A percentile compares a stretch with the other conserved stretches of the same genome.
Evolutionary conservation across 2,329 filamentous ascomycete species (phyloP).

Genomic region (Pestalotiopsis sp.): DNA sequence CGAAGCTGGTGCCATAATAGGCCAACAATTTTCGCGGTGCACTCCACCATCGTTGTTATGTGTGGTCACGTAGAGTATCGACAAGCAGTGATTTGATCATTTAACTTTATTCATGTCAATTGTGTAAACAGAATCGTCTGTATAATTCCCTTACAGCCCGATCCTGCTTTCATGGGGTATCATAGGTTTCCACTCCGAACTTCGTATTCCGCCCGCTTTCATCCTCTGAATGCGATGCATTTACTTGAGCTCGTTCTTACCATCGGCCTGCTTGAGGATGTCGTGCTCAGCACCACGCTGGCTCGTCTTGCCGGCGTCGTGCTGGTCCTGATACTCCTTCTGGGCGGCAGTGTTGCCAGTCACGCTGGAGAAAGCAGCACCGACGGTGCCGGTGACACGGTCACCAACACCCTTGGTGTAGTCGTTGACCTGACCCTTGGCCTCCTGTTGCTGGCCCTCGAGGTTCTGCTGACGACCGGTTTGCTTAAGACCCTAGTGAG

Average conservation of each 20-base stretch:
- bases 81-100: neutral
- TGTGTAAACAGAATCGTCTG: neutral
- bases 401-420: conserved; percentile 67
- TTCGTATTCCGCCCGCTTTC: neutral
- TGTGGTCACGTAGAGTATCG: neutral
- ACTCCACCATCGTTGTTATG: too few species aligned
- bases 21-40: too few species aligned
- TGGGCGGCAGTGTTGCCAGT: conserved; percentile 71
- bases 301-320: conserved; percentile 81
- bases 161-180: conserved; percentile 1
- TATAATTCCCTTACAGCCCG: neutral
- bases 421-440: conserved; percentile 79
- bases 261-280: conserved; percentile 71
- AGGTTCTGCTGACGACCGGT: conserved; percentile 78
- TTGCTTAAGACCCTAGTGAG: conserved; percentile 64
- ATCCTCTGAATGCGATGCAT: neutral
- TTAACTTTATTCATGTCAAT: neutral
- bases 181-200: neutral
- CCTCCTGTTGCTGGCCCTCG: conserved; percentile 80
- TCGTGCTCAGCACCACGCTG: conserved; percentile 84
- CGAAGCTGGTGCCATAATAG: too few species aligned
- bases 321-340: conserved; percentile 66
- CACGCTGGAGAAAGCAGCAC: conserved; percentile 70
- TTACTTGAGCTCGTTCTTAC: conserved; percentile 25
- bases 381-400: conserved; percentile 72